Conservation (phyloP, 805 yeast species). For the Blastobotrys americana region DNA sequence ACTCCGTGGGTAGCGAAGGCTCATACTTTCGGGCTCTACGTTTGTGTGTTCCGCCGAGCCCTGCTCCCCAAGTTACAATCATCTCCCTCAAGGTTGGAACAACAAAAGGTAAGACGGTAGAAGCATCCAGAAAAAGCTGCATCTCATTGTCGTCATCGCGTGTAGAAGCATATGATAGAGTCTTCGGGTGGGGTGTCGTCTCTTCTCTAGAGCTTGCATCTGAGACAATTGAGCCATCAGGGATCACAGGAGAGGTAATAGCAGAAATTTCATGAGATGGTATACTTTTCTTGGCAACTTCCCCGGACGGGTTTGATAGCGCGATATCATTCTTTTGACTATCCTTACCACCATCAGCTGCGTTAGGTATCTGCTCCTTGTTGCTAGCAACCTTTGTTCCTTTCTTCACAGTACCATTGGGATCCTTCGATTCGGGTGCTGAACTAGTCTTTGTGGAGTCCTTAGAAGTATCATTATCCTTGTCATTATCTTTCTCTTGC, state of each 20-base stretch:
- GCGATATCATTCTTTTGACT: neutral
- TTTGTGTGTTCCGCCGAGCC: constrained; percentile 53
- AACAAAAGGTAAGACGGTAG: constrained; percentile 40
- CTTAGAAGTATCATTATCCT: constrained; percentile 6
- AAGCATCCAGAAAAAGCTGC: constrained; percentile 30
- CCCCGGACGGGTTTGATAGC: neutral
- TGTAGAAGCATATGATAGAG: neutral
- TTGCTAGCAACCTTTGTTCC: neutral
- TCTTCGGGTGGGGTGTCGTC: neutral
- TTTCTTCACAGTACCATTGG: too few species aligned
- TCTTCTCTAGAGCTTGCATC: neutral
- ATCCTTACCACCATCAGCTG: neutral
- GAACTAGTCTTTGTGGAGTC: neutral
- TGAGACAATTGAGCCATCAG: neutral
- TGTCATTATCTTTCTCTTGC: constrained; percentile 11
- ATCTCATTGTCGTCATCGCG: constrained; percentile 19
- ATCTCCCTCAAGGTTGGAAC: constrained; percentile 72
- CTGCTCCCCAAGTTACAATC: constrained; percentile 69
- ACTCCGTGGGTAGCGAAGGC: constrained; percentile 64
- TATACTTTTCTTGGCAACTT: constrained; percentile 7
- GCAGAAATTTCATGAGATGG: neutral
- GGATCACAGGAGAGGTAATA: neutral
- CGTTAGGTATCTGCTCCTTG: neutral
- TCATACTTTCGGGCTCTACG: constrained; percentile 51
- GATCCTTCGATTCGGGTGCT: neutral